phyloP scores from a whole-genome alignment of 2,329 filamentous ascomycete species.

The Penicillium hesseltinei region DNA sequence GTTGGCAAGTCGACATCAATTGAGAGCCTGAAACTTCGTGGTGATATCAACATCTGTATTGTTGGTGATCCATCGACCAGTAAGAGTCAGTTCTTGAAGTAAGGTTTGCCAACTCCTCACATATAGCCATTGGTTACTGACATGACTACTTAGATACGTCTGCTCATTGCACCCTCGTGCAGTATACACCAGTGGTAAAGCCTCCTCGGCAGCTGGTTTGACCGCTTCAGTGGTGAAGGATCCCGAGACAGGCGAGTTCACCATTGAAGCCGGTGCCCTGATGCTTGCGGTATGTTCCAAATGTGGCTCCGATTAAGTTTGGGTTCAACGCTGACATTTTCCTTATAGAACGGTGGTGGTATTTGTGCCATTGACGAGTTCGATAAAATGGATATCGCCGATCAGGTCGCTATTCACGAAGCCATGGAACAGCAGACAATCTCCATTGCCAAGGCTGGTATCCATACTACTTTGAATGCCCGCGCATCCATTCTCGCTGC shows the following conservation, averaged over 20 bases:
- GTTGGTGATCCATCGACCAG: constrained; percentile 96
- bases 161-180: constrained; percentile 95
- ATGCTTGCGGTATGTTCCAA: constrained; percentile 67
- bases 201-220: constrained; percentile 93
- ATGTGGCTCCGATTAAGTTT: constrained; percentile 36
- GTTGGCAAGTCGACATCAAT: constrained; percentile 79
- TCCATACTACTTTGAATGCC: constrained; percentile 95
- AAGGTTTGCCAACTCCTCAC: not conserved
- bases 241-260: constrained; percentile 97
- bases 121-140: not conserved
- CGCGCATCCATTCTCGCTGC: constrained; percentile 93
- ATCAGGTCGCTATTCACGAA: constrained; percentile 99
- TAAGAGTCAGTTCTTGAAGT: constrained; percentile 98
- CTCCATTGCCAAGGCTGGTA: constrained; percentile 96
- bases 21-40: constrained; percentile 92
- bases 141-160: constrained; percentile 54
- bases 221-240: constrained; percentile 97
- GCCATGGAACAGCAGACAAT: constrained; percentile 99
- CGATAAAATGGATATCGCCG: constrained; percentile 97
- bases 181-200: constrained; percentile 96
- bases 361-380: constrained; percentile 99
- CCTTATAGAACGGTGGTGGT: constrained; percentile 67
- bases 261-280: constrained; percentile 94
- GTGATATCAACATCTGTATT: constrained; percentile 98
- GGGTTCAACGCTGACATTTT: not conserved